Base-by-base conservation (phyloP, 768 basidiomycete genomes). In the Leucosporidium yakuticum region DNA sequence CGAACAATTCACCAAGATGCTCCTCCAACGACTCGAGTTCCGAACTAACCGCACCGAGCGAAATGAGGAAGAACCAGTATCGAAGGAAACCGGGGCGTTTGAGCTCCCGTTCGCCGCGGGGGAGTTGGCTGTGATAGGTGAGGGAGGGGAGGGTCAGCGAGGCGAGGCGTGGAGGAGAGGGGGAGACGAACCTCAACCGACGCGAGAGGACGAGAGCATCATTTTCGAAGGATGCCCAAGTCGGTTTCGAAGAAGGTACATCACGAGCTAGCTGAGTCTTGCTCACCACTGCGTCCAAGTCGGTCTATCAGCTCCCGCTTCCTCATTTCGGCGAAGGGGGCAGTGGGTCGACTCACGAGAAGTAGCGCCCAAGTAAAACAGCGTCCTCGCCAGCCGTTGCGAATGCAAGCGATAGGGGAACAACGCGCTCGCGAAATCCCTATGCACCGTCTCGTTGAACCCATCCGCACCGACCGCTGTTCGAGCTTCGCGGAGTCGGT, bases 381-480 rank as follows among this genome's bases (percentile, higher is more conserved):
- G 66, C 1, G 68, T 73, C 6, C 71, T 63, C 1, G 63, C 60
- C n/a, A 73, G 63, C 1, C 68, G 68, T 25, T 73, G 71, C 5
- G 68, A 69, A 34, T 73, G 71, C 1, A 73, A 53, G 12, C 71
- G 68, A 53, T 73, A 73, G 29, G 70, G 70, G n/a, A 51, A 71
- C 31, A 65, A 60, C 55, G 63, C 19, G 17, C 20, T 29, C 17
- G 60, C 47, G 21, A 60, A 60, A 31, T 60, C 47, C 17, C 31
- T 47, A 14, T 60, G 55, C 17, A 71, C 65, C 4, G 62, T 55
- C 27, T 48, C 39, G 57, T 66, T 71, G 64, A 71, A 71, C 4
- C 70, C 70, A 21, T 57, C 61, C 17, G 54, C 31, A 15, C 70
- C 70, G 19, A 71, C 67, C 21, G 70, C 70, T 4, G 66, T 71